A percentile compares a stretch with the other conserved stretches of the same genome.
Conservation (phyloP, 495 filamentous ascomycete species). For the Lichenothelia convexa region DNA sequence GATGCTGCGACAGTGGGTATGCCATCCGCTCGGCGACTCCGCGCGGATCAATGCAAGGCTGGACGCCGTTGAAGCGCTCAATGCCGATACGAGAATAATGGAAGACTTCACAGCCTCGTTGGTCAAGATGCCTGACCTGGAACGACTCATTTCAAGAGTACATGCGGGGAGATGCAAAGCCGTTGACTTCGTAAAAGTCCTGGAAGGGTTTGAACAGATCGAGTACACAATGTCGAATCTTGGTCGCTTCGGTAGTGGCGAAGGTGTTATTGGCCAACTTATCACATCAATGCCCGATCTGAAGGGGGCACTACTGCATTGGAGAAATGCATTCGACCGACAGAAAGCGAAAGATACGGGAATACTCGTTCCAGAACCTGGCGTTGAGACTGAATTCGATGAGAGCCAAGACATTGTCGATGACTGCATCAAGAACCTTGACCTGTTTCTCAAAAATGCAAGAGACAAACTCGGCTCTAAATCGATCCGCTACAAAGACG, state of each 20-base stretch:
- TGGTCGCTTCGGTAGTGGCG: constrained; percentile 44
- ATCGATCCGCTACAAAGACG: constrained; percentile 67
- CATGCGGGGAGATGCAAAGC: constrained; percentile 78
- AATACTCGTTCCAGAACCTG: constrained; percentile 68
- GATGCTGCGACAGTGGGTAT: constrained; percentile 93
- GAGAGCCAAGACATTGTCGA: constrained; percentile 61
- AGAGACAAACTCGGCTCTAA: constrained; percentile 45
- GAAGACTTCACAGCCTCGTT: constrained; percentile 74
- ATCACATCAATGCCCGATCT: constrained; percentile 75
- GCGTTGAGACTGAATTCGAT: constrained; percentile 88
- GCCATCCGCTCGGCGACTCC: constrained; percentile 79
- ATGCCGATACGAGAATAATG: constrained; percentile 56
- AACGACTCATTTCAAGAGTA: constrained; percentile 83
- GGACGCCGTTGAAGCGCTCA: constrained; percentile 86
- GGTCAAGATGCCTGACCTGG: constrained; percentile 81
- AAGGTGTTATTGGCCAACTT: constrained; percentile 70
- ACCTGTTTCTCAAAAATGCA: constrained; percentile 49
- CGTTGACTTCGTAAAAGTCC: constrained; percentile 79
- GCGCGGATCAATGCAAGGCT: constrained; percentile 81
- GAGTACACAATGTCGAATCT: constrained; percentile 76
- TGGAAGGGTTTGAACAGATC: constrained; percentile 96
- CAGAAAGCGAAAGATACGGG: constrained; percentile 56
- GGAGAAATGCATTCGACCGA: constrained; percentile 88
- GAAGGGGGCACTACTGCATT: constrained; percentile 48
- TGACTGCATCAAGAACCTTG: constrained; percentile 49